phyloP scores from a whole-genome alignment of 78 protist species.

The Creolimax fragrantissima region DNA sequence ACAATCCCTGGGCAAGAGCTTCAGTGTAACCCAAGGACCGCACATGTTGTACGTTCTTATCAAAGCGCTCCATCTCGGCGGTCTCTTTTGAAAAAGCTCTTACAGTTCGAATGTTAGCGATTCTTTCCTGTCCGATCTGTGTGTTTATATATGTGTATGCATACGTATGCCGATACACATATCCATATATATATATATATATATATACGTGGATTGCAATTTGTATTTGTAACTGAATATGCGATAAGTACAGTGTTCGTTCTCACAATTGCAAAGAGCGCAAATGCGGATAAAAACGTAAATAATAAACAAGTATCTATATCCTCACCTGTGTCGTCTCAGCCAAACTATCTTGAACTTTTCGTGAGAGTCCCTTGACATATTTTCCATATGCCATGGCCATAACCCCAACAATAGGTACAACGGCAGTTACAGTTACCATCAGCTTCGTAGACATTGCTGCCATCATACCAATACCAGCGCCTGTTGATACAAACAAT shows the following conservation, averaged over 20 bases:
- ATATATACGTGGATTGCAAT: too few relatives aligned
- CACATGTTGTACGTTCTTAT: background rate
- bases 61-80: background rate
- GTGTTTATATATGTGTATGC: background rate
- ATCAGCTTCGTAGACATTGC: background rate
- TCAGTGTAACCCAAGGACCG: background rate
- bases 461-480: background rate
- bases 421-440: background rate
- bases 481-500: background rate
- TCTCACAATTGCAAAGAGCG: too few relatives aligned
- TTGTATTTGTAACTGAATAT: too few relatives aligned
- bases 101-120: constrained; percentile 44
- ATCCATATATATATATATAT: background rate
- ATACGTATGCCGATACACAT: background rate
- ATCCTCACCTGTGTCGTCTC: background rate
- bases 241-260: too few relatives aligned
- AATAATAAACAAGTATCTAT: background rate
- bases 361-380: background rate
- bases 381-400: background rate
- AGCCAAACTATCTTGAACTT: background rate
- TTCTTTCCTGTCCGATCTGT: constrained; percentile 5
- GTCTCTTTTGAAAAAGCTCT: constrained; percentile 23
- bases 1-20: background rate
- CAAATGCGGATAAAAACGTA: background rate
- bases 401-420: background rate